Percentiles rank a stretch among this genome's conserved stretches.
Evolutionary conservation across 805 yeast genomes (phyloP).

Genomic region (Cyberlindnera americana): DNA sequence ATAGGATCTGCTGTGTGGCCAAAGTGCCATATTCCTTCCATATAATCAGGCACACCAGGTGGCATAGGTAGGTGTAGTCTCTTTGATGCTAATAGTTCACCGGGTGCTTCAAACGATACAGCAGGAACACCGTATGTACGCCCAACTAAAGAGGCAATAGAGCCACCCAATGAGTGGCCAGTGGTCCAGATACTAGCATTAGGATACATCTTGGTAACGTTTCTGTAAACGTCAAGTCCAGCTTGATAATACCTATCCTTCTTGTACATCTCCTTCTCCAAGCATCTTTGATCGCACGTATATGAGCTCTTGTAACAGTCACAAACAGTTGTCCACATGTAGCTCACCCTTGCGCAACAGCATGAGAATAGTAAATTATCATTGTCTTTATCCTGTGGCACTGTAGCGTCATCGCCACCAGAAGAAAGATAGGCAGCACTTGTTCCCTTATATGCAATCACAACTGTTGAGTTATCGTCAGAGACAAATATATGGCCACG

Average conservation of each 20-base stretch:
- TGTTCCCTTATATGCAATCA: constrained; percentile 87
- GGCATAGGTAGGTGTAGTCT: constrained; percentile 90
- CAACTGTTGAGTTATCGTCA: constrained; percentile 54
- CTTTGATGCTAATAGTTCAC: constrained; percentile 77
- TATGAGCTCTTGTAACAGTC: constrained; percentile 84
- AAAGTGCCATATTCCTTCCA: constrained; percentile 89
- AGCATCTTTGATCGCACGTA: constrained; percentile 84
- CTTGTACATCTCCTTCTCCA: constrained; percentile 69
- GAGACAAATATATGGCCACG: constrained; percentile 87
- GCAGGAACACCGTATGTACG: constrained; percentile 88
- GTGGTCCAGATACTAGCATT: constrained; percentile 78
- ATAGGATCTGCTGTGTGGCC: constrained; percentile 98
- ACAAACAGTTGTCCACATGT: constrained; percentile 92
- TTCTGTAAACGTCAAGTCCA: constrained; percentile 67
- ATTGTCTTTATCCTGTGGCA: constrained; percentile 74
- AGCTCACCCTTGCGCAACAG: constrained; percentile 91
- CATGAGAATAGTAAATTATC: constrained; percentile 90
- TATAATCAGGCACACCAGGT: constrained; percentile 76
- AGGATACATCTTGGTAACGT: constrained; percentile 67
- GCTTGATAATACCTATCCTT: constrained; percentile 84
- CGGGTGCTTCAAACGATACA: constrained; percentile 91
- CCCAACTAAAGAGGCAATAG: constrained; percentile 75
- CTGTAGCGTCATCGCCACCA: constrained; percentile 82
- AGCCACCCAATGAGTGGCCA: constrained; percentile 95
- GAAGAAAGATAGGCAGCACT: constrained; percentile 77